Base-by-base conservation (phyloP, 768 basidiomycete species). In the Chlorophyllum brunneum region DNA sequence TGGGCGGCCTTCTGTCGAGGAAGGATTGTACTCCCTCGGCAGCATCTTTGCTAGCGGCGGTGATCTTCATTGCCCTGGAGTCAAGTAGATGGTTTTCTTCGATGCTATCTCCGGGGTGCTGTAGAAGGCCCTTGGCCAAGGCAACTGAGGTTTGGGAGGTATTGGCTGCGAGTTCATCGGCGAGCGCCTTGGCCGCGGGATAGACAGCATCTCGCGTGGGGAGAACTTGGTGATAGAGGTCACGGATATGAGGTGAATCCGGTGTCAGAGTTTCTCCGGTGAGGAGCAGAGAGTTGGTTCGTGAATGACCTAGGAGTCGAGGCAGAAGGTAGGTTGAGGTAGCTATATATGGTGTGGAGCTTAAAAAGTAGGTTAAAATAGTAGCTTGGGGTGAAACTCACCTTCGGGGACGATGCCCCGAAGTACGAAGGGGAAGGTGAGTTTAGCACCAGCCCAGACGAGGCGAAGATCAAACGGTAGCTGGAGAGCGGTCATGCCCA, bases 31-130 rank as follows among this genome's bases (percentile, higher is more conserved):
- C 70, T 3, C 80, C 81, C 54, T 82, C 81, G 11, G 60, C 62
- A 0, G 70, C 75, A 55, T 82, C 81, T 7, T 56, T 57, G 4
- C 69, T 66, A 16, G 54, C 60, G 0, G 63, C 76, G 0, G 77
- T 56, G 20, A 74, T 58, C 22, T 70, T 65, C 20, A 82, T 73
- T 4, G 70, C 74, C 13, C 73, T 64, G 8, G 81, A 82, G 55
- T 82, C 81, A 15, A 75, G 58, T 2, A 82, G 56, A 51, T 82
- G 79, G 49, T 78, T 79, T 58, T 79, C 78, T 60, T 83, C 81
- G 33, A 72, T 65, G 5, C 68, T 74, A 49, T 73, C 66, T 7
- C 74, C 77, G 1, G 79, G 74, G 53, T 77, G 73, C 56, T 78
- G 76, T 4, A 83, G 58, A 18, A 82, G 63, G 2, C 70, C 76